Evolutionary conservation across 495 filamentous ascomycete species (phyloP), one percentile per base, ranked within the genome.

Genomic region (Chaetomium fimeti): DNA sequence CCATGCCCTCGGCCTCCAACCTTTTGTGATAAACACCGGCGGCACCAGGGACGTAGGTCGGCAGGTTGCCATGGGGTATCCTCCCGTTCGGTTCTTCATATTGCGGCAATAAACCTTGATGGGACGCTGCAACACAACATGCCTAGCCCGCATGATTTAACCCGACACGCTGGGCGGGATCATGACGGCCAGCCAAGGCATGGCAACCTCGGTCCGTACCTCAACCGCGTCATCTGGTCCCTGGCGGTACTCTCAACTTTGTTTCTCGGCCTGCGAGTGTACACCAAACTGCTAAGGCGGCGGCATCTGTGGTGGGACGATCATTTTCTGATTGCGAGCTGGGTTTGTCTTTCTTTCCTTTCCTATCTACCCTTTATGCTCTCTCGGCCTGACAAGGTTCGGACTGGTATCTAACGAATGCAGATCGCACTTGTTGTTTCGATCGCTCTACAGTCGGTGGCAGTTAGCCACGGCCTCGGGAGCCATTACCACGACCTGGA

Each of bases 271-370:
- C 64, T 77, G 3, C 67, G 75, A 1, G 27, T 75, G 22, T 76
- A 72, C 57, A 69, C 66, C 64, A 77, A 77, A 64, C 24, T 67
- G 0, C 58, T 63, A 48, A 43, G 69, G 22, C 59, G 56, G n/a
- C 27, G 67, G 7, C 52, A 60, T 2, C 29, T 77, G 13, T 76
- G 74, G 71, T 72, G 69, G 71, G 74, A 75, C 36, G 75, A 75
- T 25, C 65, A 67, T 43, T 28, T 72, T 22, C 40, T 75, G 32
- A 22, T 72, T 28, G 51, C 55, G 2, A 48, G 63, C 42, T 75
- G 70, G 68, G 71, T 75, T 60, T n/a, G 67, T 29, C 18, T 29
- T 43, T 29, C 18, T 22, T n/a, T 22, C 12, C 57, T 32, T 25
- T 12, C 27, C 36, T 16, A 0, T 11, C 29, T 32, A n/a, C 11